Evolutionary conservation across 345 rosid species (phyloP), one percentile per base, ranked within the genome.

Genomic region (Citrus sp.): DNA sequence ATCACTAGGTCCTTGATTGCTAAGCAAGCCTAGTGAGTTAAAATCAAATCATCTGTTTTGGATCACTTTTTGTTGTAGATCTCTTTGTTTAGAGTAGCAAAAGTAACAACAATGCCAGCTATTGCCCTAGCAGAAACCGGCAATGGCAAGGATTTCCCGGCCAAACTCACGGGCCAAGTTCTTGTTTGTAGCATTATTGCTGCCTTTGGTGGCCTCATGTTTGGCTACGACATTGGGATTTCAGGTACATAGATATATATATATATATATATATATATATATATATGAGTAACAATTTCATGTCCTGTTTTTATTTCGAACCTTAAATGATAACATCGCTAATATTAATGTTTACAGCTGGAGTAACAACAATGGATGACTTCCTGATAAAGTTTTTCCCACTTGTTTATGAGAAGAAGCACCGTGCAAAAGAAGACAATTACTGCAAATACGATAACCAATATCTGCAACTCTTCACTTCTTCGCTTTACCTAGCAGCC

Each of bases 321-420:
- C 9, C 54, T 35, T 2, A 18, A 54, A 54, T 18, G 58, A 54
- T 16, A 54, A 59, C 35, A 55, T 54, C 9, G 5, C 51, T 80
- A n/a, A 34, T 34, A 7, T 35, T 16, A 18, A 6, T 75, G 72
- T 40, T 38, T 38, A 63, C 73, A 93, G 98, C 94, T 19, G 94
- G 98, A 65, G 97, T 94, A 34, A 91, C 95, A 30, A 81, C 90
- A 71, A 94, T 92, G 98, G 95, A 92, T 78, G 85, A 86, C 65
- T 94, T 94, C 83, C 75, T 92, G 80, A 30, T 78, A 19, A 79
- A 88, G 68, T 92, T 94, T 81, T 94, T 93, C 65, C 94, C 87
- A 2, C 21, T n/a, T 12, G 95, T 94, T 64, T 90, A 92, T 72
- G 73, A 5, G 66, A 90, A 73, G 81, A 94, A 92, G 86, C 93